Evolutionary conservation across 108 stramenopile species (phyloP), one percentile per base, ranked within the genome.

Genomic region (Nannochloropsis gaditana): DNA sequence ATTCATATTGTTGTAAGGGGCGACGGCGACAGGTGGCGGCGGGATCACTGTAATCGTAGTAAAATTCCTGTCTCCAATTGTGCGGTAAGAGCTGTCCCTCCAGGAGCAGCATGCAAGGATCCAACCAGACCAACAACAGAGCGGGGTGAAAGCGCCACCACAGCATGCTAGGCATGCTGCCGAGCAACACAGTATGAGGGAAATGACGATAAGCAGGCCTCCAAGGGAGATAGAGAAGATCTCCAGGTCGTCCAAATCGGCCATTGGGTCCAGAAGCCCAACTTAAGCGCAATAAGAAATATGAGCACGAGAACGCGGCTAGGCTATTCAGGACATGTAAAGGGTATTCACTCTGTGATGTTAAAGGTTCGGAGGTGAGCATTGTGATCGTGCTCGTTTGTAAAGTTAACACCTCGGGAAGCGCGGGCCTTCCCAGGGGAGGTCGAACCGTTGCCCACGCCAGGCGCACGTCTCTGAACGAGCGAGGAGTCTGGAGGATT

Each of bases 41-140:
- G 59, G 59, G 6, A 73, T 73, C 19, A 73, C n/a, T 4, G 59
- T 73, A 2, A 73, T n/a, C 2, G 59, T 73, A n/a, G 59, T 73
- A 73, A 73, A 73, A 73, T 15, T 73, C 15, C 59, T 8, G n/a
- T n/a, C 59, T 2, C 59, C 59, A 8, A 73, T 6, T 2, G 59
- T 8, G 59, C n/a, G 59, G 2, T 73, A 73, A 73, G 59, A 73
- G n/a, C 59, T n/a, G 59, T 3, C 59, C 59, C 59, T n/a, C 19
- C 19, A n/a, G 59, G 15, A n/a, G 59, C 59, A 73, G 59, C 59
- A 73, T 15, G 59, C 59, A n/a, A 73, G 59, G 59, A 73, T 73
- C 59, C 59, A 73, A 4, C 59, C 59, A n/a, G 59, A 15, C 59
- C 59, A 73, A n/a, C 59, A 73, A 73, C 15, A 73, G 5, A 73